Evolutionary conservation across 2,329 filamentous ascomycete species (phyloP).

Genomic region (Aspergillus tanneri): DNA sequence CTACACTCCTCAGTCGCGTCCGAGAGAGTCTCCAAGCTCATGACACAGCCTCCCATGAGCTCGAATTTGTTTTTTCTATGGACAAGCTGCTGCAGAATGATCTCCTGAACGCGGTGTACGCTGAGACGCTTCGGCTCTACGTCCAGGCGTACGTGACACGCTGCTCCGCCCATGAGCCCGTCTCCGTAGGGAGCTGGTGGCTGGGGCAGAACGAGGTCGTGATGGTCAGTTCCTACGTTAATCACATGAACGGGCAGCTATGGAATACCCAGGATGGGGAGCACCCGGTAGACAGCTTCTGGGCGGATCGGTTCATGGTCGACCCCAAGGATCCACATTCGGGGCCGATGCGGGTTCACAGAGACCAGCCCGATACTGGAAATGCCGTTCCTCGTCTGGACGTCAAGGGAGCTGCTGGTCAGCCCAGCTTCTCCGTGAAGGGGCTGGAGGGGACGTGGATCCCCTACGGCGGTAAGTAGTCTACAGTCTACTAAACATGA

Average conservation of each 20-base stretch:
- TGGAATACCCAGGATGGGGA: conserved; percentile 6
- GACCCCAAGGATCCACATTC: neutral
- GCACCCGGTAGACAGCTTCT: conserved; percentile 4
- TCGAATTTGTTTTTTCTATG: neutral
- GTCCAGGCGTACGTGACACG: conserved; percentile 3
- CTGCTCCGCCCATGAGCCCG: neutral
- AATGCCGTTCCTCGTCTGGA: neutral
- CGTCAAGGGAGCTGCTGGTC: neutral
- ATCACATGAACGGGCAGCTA: neutral
- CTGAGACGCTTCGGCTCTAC: conserved; percentile 2
- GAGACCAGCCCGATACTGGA: neutral
- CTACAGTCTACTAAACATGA: too few relatives aligned
- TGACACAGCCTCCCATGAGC: neutral
- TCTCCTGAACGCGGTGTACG: conserved; percentile 1
- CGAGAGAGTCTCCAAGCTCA: neutral
- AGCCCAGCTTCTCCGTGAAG: neutral
- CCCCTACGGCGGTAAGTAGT: conserved; percentile 6
- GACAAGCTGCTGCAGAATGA: neutral
- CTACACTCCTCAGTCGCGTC: neutral
- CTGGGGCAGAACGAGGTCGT: neutral
- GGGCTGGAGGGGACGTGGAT: conserved; percentile 7
- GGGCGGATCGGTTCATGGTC: conserved; percentile 2
- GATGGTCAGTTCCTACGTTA: conserved; percentile 3
- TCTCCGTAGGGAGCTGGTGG: neutral
- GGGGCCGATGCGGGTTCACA: neutral